These are phyloP conservation scores for Aureobasidium sp. DNA, from an alignment of 2,329 filamentous ascomycete genomes.

Conservation along the genomic window DNA sequence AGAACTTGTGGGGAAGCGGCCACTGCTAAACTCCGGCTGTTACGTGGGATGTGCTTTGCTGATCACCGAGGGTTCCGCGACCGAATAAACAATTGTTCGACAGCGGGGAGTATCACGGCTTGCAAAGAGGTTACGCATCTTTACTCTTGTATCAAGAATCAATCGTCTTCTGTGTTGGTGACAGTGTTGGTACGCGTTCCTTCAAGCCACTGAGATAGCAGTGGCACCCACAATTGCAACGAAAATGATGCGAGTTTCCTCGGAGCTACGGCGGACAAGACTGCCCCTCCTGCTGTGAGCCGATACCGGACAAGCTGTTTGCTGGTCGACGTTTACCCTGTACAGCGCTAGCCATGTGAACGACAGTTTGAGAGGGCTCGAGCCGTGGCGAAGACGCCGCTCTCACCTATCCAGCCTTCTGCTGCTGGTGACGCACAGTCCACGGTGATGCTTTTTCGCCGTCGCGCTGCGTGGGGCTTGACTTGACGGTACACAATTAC, in stretches of 20 bases:
- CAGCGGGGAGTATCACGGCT: neutral
- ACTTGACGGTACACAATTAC: conserved; percentile 18
- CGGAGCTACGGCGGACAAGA: conserved; percentile 8
- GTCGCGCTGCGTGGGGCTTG: conserved; percentile 16
- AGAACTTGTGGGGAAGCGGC: conserved; percentile 9
- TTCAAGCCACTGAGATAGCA: conserved; percentile 11
- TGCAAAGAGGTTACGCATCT: too few species aligned
- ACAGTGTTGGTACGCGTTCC: neutral
- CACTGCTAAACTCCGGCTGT: conserved; percentile 8
- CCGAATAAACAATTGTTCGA: neutral
- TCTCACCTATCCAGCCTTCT: neutral
- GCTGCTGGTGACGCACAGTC: conserved; percentile 14
- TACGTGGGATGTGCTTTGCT: neutral
- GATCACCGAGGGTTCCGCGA: conserved; percentile 3
- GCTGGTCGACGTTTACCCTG: conserved; percentile 3
- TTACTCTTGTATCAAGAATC: neutral
- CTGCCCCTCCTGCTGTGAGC: neutral
- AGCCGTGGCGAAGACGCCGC: neutral
- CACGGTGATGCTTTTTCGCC: conserved; percentile 13
- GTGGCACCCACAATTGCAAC: neutral
- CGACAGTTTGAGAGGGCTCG: conserved; percentile 16
- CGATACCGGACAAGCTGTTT: conserved; percentile 7
- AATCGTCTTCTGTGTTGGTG: neutral
- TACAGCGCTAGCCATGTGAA: conserved; percentile 19
- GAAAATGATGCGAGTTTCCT: conserved; percentile 6